Evolutionary conservation across 345 rosid genomes (phyloP).

Genomic region (Nephelium lappaceum): DNA sequence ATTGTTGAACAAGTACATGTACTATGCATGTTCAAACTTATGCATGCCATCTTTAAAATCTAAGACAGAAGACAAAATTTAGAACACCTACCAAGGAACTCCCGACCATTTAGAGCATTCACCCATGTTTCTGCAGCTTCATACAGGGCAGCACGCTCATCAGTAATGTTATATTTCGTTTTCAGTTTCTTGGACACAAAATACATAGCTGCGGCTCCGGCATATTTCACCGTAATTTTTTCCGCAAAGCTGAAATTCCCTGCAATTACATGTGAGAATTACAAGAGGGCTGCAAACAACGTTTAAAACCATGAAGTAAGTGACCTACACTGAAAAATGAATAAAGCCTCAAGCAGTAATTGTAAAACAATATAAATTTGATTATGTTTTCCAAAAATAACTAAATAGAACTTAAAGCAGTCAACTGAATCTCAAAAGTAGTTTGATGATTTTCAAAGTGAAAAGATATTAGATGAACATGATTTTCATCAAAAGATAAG

Average conservation of each 20-base stretch:
- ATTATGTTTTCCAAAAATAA: background rate
- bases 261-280: slow-evolving; percentile 27
- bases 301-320: background rate
- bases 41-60: background rate
- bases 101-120: slow-evolving; percentile 57
- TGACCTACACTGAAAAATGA: background rate
- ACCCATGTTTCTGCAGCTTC: slow-evolving; percentile 76
- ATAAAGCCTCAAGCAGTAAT: background rate
- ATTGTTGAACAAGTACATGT: background rate
- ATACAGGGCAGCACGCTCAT: slow-evolving; percentile 66
- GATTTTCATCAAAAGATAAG: background rate
- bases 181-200: slow-evolving; percentile 68
- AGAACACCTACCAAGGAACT: slow-evolving; percentile 51
- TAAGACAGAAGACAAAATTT: background rate
- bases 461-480: background rate
- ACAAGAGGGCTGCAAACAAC: background rate
- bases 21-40: background rate
- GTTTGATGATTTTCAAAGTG: background rate
- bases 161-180: slow-evolving; percentile 68
- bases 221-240: slow-evolving; percentile 56
- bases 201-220: slow-evolving; percentile 73
- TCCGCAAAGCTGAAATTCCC: slow-evolving; percentile 63
- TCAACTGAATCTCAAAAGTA: background rate
- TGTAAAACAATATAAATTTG: background rate
- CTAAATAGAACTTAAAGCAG: background rate